phyloP scores from a whole-genome alignment of 2,329 filamentous ascomycete species.

The Diaporthe australafricana region DNA sequence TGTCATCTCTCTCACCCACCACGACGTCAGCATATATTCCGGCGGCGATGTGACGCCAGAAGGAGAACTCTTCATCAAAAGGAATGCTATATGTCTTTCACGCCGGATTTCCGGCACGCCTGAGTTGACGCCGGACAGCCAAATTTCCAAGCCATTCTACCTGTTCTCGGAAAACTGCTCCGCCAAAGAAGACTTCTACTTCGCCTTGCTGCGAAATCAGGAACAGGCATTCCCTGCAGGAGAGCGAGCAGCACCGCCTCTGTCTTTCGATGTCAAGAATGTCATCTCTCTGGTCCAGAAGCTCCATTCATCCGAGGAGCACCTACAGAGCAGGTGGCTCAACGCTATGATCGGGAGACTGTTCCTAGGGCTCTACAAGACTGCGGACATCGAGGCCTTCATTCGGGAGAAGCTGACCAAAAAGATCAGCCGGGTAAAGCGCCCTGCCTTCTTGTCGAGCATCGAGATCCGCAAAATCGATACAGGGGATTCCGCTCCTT shows the following conservation, averaged over 20 bases:
- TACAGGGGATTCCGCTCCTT: conserved; percentile 87
- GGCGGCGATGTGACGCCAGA: conserved; percentile 84
- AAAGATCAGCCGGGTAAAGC: conserved; percentile 94
- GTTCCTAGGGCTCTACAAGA: conserved; percentile 90
- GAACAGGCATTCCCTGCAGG: conserved; percentile 72
- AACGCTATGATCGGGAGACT: conserved; percentile 91
- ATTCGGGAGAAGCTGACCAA: conserved; percentile 91
- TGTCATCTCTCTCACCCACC: conserved; percentile 91
- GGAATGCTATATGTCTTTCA: conserved; percentile 87
- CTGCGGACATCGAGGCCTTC: conserved; percentile 81
- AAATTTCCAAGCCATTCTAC: conserved; percentile 84
- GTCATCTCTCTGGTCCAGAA: conserved; percentile 91
- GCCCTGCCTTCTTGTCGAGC: conserved; percentile 88
- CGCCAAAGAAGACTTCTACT: conserved; percentile 98
- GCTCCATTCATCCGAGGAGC: conserved; percentile 91
- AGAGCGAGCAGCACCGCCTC: conserved; percentile 73
- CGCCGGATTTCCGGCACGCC: conserved; percentile 66
- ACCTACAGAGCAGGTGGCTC: conserved; percentile 90
- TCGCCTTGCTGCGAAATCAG: conserved; percentile 87
- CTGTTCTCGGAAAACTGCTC: conserved; percentile 96
- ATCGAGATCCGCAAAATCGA: conserved; percentile 86
- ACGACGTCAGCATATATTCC: conserved; percentile 86
- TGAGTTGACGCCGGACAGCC: conserved; percentile 66
- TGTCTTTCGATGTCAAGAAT: conserved; percentile 84
- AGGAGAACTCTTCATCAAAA: conserved; percentile 94